phyloP scores from a whole-genome alignment of 441 rosid species.

The Viola pubescens region DNA sequence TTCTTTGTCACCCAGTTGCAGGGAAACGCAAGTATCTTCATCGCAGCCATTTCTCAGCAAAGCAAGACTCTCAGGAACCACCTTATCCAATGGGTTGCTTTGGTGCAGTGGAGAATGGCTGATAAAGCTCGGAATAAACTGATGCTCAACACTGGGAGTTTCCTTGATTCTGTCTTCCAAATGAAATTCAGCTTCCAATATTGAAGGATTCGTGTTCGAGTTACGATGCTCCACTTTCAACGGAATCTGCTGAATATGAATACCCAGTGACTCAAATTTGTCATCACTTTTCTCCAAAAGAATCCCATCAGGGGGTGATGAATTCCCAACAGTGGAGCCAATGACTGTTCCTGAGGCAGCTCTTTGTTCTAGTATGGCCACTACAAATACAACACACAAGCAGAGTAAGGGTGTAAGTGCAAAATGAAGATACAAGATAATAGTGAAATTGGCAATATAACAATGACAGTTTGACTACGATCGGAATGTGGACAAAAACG shows the following conservation, averaged over 20 bases:
- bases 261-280: slow-evolving; percentile 52
- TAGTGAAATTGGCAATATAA: too few relatives aligned
- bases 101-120: slow-evolving; percentile 36
- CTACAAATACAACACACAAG: too few relatives aligned
- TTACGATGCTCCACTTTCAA: slow-evolving; percentile 31
- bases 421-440: slow-evolving; percentile 6
- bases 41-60: slow-evolving; percentile 36
- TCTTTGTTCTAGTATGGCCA: slow-evolving; percentile 42
- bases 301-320: slow-evolving; percentile 46
- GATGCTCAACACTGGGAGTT: slow-evolving; percentile 47
- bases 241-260: slow-evolving; percentile 40
- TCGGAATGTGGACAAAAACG: too few relatives aligned
- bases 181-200: slow-evolving; percentile 30
- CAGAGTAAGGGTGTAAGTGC: too few relatives aligned
- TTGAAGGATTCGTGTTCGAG: slow-evolving; percentile 24
- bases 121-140: slow-evolving; percentile 64
- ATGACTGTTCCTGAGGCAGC: slow-evolving; percentile 45
- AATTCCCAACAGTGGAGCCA: slow-evolving; percentile 65
- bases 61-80: slow-evolving; percentile 38
- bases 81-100: slow-evolving; percentile 23
- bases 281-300: slow-evolving; percentile 44
- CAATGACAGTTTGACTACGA: too few relatives aligned
- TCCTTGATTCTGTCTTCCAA: slow-evolving; percentile 44
- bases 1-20: slow-evolving; percentile 72
- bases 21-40: slow-evolving; percentile 47